Base-by-base conservation (phyloP, 805 yeast species). In the Candida awuae region DNA sequence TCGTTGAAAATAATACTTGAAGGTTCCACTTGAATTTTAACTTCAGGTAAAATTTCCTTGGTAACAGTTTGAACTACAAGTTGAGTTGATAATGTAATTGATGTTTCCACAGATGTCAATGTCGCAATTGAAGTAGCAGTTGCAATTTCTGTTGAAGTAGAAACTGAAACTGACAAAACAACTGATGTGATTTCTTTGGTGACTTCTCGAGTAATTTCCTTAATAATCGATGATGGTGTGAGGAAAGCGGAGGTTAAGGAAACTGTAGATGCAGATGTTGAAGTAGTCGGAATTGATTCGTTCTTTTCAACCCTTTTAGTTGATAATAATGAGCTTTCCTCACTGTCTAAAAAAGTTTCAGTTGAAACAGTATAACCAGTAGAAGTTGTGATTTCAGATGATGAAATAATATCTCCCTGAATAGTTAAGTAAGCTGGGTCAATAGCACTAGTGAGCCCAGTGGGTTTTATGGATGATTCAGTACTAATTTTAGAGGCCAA, bases 171-270 rank as follows among this genome's bases (percentile, higher is more conserved):
- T 27, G 20, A 15, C 13, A 35, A 17, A 6, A 42, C 28, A 23
- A 26, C 20, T 8, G 38, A 32, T 4, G 42, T 44, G 10, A 42
- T n/a, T 31, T 44, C 50, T 23, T 35, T 44, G n/a, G 27, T 27
- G 10, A 39, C 14, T 33, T 46, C 50, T n/a, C 23, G 38, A 6
- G 44, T 39, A 6, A 35, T 21, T 13, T 40, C 37, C 16, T 28
- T 33, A 9, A 21, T 29, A 13, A 19, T 30, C 5, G 27, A n/a
- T 15, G 32, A 12, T 34, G 37, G 34, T 10, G 37, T 27, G 2
- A 16, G 17, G 2, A 38, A 18, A 29, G 40, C 19, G 9, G 26
- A 14, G 4, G 31, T n/a, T n/a, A n/a, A 30, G n/a, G 29, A 31
- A 9, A 31, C 29, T 13, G 35, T 14, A 10, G 39, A 25, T 12